Base-by-base conservation (phyloP, 2,329 filamentous ascomycete genomes). In the Leptographium lundbergii region DNA sequence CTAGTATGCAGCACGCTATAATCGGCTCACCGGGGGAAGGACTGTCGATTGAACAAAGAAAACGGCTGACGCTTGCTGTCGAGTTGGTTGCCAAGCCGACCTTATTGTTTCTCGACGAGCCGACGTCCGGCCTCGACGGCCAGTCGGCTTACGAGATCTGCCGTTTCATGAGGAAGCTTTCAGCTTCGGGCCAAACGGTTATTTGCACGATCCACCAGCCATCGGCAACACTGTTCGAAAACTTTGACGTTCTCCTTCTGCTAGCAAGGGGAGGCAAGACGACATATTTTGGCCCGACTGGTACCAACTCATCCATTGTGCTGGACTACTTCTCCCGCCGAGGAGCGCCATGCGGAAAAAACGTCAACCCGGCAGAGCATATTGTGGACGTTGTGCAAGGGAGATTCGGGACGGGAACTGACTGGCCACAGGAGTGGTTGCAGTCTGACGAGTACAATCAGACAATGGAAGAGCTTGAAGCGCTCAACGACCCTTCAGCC, bases 141-240 rank as follows among this genome's bases (percentile, higher is more conserved):
- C 91, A 96, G 71, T 95, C 91, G 1, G 92, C 91, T 0, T 96
- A 89, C 89, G 88, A 89, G 63, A 96, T 96, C 68, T 79, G 90
- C 52, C 86, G 90, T 69, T 80, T 2, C 82, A 84, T 1, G 85
- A 84, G 57, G n/a, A 57, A 51, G n/a, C 45, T 59, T 17, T 29
- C 57, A 4, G 39, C 25, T 34, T 48, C 51, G 13, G 73, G 39
- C 17, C 57, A 56, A 24, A 56, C 52, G 1, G 36, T 56, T 19
- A 39, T 58, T 2, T 58, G 57, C 22, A 58, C 57, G n/a, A 58
- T 58, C n/a, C 57, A 58, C 29, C 57, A 58, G 51, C 57, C 57
- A 11, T 52, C 57, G 1, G 51, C 57, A 2, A 52, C 54, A 17
- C 25, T 58, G 19, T 48, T 58, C 22, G 36, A 54, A 17, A 54